These are phyloP conservation scores for Dactylellina parvicollis DNA, from an alignment of 2,329 filamentous ascomycete species.

Conservation along the genomic window DNA sequence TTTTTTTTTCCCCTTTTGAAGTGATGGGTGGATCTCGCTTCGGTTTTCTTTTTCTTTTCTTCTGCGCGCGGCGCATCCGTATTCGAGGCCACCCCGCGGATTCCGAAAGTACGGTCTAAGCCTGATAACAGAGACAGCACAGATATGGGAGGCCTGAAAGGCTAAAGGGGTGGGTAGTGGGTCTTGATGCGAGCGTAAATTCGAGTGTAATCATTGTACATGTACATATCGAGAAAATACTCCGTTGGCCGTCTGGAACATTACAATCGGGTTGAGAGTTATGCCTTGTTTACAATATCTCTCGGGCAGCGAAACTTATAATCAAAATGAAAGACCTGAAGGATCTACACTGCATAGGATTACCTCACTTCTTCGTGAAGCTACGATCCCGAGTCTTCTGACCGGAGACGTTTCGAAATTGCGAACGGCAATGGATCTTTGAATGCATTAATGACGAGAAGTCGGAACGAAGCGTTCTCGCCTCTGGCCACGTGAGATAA, in stretches of 20 bases:
- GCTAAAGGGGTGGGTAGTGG: neutral
- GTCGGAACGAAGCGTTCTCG: too few relatives aligned
- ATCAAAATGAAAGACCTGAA: neutral
- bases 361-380: constrained; percentile 1
- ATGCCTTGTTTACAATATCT: too few relatives aligned
- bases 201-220: neutral
- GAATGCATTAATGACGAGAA: too few relatives aligned
- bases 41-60: too few relatives aligned
- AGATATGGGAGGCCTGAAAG: neutral
- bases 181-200: neutral
- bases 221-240: neutral
- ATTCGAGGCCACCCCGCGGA: constrained; percentile 6
- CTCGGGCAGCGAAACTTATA: neutral
- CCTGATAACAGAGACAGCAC: neutral
- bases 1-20: neutral
- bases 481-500: too few relatives aligned
- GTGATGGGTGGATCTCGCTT: constrained; percentile 14
- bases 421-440: too few relatives aligned
- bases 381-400: too few relatives aligned
- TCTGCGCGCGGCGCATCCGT: too few relatives aligned
- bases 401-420: too few relatives aligned
- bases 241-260: too few relatives aligned
- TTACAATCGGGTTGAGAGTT: too few relatives aligned
- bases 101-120: constrained; percentile 37
- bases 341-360: constrained; percentile 23